A percentile compares a stretch with the other conserved stretches of the same genome.
Evolutionary conservation across 257 asterid species (phyloP).

Genomic region (Mitragyna speciosa): DNA sequence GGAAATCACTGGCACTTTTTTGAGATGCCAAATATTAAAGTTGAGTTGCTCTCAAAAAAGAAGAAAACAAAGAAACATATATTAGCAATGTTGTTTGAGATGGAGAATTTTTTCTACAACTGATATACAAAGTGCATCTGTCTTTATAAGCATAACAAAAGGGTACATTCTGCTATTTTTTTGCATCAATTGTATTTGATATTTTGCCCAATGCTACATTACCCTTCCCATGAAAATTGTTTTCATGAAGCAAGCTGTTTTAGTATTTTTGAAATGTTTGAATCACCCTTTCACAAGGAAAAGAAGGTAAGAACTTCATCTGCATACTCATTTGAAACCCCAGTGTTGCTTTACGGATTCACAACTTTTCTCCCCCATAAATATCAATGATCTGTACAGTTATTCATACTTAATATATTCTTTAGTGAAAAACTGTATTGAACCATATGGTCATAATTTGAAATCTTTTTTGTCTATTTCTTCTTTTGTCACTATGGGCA

Average conservation of each 20-base stretch:
- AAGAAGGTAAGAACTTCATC: background rate
- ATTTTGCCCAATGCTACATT: background rate
- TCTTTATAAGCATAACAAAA: background rate
- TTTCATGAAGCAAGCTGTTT: background rate
- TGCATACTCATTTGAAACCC: background rate
- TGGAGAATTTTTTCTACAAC: no score
- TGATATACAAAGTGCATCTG: no score
- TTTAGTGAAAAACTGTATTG: background rate
- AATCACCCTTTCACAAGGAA: background rate
- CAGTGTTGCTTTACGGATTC: background rate
- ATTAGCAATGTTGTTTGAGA: no score
- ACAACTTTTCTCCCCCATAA: background rate
- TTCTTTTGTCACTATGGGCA: conserved; percentile 29
- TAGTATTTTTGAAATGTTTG: background rate
- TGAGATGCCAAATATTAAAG: no score
- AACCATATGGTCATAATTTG: background rate
- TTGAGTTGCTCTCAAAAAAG: background rate
- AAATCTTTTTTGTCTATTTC: conserved; percentile 20
- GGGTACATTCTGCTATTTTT: background rate
- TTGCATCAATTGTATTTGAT: background rate
- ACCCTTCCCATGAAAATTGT: background rate
- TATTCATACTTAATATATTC: background rate
- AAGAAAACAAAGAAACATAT: no score
- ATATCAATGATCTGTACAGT: background rate
- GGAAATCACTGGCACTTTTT: background rate